Conservation (phyloP, 2,329 filamentous ascomycete genomes). For the Aspergillus sp. region DNA sequence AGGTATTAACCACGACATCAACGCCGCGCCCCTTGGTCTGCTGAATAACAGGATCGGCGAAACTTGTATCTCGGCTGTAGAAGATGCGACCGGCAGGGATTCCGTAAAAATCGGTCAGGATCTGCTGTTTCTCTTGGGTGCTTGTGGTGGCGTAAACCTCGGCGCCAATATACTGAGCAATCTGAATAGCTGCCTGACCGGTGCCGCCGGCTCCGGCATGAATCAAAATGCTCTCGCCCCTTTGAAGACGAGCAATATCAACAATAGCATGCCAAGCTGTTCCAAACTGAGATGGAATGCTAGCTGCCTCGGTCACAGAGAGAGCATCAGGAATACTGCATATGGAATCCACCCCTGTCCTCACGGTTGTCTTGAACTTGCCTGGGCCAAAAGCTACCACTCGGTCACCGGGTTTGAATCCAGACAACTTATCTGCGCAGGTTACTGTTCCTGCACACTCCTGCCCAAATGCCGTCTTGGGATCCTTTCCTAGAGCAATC, state of each 20-base stretch:
- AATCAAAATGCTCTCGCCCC: conserved; percentile 23
- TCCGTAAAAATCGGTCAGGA: conserved; percentile 22
- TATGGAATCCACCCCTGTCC: not conserved
- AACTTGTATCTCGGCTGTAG: conserved; percentile 26
- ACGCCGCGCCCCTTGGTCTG: conserved; percentile 22
- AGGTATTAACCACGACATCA: conserved; percentile 27
- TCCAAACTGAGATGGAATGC: conserved; percentile 5
- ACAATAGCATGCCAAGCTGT: conserved; percentile 5
- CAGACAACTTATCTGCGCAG: not conserved
- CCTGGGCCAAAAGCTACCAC: not conserved
- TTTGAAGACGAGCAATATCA: conserved; percentile 17
- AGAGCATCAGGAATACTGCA: not conserved
- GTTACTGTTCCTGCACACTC: not conserved
- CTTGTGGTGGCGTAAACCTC: conserved; percentile 26
- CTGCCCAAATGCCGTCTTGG: not conserved
- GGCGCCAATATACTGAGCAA: conserved; percentile 24
- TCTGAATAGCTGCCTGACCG: conserved; percentile 28
- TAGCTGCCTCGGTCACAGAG: conserved; percentile 1
- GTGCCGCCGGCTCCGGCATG: conserved; percentile 30
- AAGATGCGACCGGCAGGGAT: conserved; percentile 25
- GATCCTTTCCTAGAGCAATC: not conserved
- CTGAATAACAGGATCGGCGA: conserved; percentile 19
- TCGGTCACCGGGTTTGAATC: not conserved
- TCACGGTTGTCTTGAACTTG: not conserved
- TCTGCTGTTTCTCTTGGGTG: conserved; percentile 23